Conservation (phyloP, 2,329 filamentous ascomycete genomes). For the Botrytis elliptica region DNA sequence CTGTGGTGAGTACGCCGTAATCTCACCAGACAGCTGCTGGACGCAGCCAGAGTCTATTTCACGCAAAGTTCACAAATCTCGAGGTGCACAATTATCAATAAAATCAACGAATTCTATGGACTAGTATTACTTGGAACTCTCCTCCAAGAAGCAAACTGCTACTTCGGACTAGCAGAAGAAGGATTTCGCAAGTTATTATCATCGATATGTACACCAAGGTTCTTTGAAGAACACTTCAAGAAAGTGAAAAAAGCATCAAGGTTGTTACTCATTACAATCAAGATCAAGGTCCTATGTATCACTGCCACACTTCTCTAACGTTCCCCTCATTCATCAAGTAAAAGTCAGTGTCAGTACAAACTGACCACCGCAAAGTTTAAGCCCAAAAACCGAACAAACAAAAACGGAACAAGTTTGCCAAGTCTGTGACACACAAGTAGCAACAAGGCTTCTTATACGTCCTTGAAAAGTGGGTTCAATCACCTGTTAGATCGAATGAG, state of each 20-base stretch:
- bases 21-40: background rate
- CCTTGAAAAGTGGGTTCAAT: too few species aligned
- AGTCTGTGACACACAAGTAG: background rate
- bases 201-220: background rate
- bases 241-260: background rate
- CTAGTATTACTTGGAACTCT: background rate
- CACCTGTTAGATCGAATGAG: background rate
- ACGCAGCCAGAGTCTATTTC: background rate
- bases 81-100: background rate
- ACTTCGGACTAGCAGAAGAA: background rate
- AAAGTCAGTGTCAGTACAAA: background rate
- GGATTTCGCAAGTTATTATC: background rate
- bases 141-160: background rate
- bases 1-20: background rate
- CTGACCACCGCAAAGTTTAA: background rate
- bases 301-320: background rate
- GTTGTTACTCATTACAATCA: background rate
- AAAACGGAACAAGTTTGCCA: background rate
- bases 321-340: background rate
- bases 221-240: background rate
- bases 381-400: background rate
- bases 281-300: background rate
- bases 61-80: background rate
- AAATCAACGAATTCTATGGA: too few species aligned
- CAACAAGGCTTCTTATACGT: background rate